These are phyloP conservation scores for Plantago coronopus DNA, from an alignment of 305 asterid genomes.

Conservation along the genomic window DNA sequence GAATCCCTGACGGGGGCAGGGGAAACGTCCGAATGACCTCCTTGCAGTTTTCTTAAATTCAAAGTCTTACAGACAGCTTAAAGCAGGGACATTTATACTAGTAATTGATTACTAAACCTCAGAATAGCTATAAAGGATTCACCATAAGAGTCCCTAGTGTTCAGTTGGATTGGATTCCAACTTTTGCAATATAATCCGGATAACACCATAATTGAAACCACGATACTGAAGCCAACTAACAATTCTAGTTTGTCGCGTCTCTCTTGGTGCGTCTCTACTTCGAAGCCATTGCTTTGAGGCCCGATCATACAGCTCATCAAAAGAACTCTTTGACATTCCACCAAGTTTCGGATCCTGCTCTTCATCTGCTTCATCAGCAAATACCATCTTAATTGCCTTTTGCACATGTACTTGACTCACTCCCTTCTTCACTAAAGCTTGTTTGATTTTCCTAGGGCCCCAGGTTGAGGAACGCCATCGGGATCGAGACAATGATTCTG, in stretches of 20 bases:
- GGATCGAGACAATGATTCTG: constrained; percentile 75
- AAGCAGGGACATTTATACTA: too few relatives aligned
- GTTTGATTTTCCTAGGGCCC: constrained; percentile 87
- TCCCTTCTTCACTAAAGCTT: constrained; percentile 63
- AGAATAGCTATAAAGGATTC: too few relatives aligned
- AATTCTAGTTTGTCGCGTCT: constrained; percentile 69
- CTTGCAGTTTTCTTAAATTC: too few relatives aligned
- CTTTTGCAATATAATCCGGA: constrained; percentile 46
- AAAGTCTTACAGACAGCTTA: too few relatives aligned
- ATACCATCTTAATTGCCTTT: constrained; percentile 61
- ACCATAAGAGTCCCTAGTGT: too few relatives aligned
- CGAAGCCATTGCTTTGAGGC: constrained; percentile 84
- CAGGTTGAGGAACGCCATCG: constrained; percentile 94
- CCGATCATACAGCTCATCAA: constrained; percentile 59
- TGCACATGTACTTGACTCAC: constrained; percentile 51
- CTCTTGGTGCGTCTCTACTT: constrained; percentile 44
- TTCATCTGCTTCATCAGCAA: constrained; percentile 34
- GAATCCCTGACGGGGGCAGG: too few relatives aligned
- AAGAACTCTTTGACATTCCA: constrained; percentile 61
- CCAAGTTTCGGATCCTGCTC: constrained; percentile 44
- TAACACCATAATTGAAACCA: constrained; percentile 66
- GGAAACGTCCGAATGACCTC: too few relatives aligned
- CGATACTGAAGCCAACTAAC: constrained; percentile 92
- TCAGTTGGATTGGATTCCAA: constrained; percentile 32
- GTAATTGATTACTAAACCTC: too few relatives aligned